phyloP scores from a whole-genome alignment of 2,329 filamentous ascomycete genomes.

The Emmonsia crescens region DNA sequence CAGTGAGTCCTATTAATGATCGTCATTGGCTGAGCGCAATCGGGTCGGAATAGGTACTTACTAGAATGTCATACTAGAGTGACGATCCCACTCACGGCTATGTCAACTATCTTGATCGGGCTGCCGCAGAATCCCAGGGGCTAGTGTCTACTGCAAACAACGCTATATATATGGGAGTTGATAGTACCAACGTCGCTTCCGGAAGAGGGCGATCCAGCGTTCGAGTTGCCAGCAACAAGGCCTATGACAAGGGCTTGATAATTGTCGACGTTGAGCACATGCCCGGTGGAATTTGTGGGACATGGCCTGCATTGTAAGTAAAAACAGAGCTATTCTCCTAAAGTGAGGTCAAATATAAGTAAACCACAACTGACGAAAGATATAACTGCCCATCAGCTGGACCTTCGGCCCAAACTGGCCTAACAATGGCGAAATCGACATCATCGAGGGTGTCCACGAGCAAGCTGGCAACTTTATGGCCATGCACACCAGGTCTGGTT shows the following conservation, averaged over 20 bases:
- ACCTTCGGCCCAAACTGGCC: slow-evolving; percentile 53
- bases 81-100: slow-evolving; percentile 58
- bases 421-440: slow-evolving; percentile 55
- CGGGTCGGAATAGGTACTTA: not conserved
- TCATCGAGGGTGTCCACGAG: slow-evolving; percentile 58
- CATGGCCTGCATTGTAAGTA: slow-evolving; percentile 26
- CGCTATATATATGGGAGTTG: slow-evolving; percentile 23
- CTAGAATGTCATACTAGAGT: slow-evolving; percentile 11
- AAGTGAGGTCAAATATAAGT: not conserved
- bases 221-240: slow-evolving; percentile 17
- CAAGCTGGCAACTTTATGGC: slow-evolving; percentile 47
- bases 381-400: slow-evolving; percentile 17
- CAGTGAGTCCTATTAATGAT: not conserved
- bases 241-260: slow-evolving; percentile 26
- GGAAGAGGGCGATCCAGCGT: slow-evolving; percentile 21
- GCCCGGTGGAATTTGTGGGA: slow-evolving; percentile 26
- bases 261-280: slow-evolving; percentile 27
- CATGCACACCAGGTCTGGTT: slow-evolving; percentile 43
- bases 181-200: slow-evolving; percentile 16
- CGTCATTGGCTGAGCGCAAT: not conserved
- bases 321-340: not conserved
- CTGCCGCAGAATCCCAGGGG: slow-evolving; percentile 12
- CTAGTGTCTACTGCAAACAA: slow-evolving; percentile 14
- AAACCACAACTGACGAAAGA: not conserved
- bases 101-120: slow-evolving; percentile 40